Conservation (phyloP, 2,329 filamentous ascomycete species). For the Raffaelea ambrosiae region DNA sequence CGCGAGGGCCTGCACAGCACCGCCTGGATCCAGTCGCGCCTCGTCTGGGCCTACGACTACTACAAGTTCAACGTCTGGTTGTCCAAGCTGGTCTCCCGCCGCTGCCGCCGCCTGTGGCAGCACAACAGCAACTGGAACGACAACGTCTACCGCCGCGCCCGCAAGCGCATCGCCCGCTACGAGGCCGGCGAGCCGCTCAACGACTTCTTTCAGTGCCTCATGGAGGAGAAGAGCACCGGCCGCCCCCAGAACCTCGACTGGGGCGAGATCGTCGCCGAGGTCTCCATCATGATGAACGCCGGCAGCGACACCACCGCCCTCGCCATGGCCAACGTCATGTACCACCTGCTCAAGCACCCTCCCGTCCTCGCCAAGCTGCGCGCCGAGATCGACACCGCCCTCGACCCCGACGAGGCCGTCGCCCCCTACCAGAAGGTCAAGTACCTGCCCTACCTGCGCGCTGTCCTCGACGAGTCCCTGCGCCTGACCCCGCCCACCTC, state of each 20-base stretch:
- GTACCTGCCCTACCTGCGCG: conserved; percentile 35
- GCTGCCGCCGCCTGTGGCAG: conserved; percentile 29
- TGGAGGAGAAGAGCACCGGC: conserved; percentile 35
- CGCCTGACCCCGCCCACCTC: conserved; percentile 29
- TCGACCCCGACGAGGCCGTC: neutral
- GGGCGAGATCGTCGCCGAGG: conserved; percentile 50
- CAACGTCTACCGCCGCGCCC: conserved; percentile 37
- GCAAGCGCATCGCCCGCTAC: conserved; percentile 34
- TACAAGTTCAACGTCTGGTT: conserved; percentile 38
- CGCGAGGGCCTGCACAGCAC: conserved; percentile 43
- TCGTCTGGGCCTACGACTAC: conserved; percentile 43
- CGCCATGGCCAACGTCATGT: conserved; percentile 13
- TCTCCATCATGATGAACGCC: conserved; percentile 21
- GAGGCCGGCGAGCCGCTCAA: conserved; percentile 44
- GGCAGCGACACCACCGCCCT: conserved; percentile 18
- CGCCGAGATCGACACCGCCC: conserved; percentile 2
- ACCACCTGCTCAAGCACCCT: conserved; percentile 13
- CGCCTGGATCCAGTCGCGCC: conserved; percentile 38
- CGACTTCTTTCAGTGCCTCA: conserved; percentile 49
- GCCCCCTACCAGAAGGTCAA: conserved; percentile 13
- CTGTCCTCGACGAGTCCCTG: conserved; percentile 38
- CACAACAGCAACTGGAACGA: conserved; percentile 34
- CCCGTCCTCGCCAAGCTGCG: neutral
- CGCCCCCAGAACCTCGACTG: conserved; percentile 37
- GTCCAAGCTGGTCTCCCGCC: conserved; percentile 33